Conservation (phyloP, 129 eudicot species). For the Silybum marianum region DNA sequence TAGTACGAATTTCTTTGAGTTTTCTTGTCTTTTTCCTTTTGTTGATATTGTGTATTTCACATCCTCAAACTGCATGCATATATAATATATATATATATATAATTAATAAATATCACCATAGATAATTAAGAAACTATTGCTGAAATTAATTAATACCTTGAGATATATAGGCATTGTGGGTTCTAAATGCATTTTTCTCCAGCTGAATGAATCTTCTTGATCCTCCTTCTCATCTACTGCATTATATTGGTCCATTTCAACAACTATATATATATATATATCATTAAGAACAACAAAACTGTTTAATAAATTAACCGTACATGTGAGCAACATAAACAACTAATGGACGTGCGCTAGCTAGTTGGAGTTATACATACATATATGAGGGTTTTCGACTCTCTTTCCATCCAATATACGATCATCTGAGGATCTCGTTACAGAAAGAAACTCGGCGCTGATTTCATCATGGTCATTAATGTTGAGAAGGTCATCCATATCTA, state of each 20-base stretch:
- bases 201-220: slow-evolving; percentile 10
- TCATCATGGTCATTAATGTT: background rate
- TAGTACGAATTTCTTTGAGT: slow-evolving; percentile 26
- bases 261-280: background rate
- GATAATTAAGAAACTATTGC: no score
- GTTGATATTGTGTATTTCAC: slow-evolving; percentile 33
- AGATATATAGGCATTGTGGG: slow-evolving; percentile 31
- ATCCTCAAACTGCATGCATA: slow-evolving; percentile 38
- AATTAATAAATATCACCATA: background rate
- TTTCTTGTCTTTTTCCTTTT: slow-evolving; percentile 10
- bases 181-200: slow-evolving; percentile 24
- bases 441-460: slow-evolving; percentile 12
- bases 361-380: slow-evolving; percentile 7
- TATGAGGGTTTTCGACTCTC: background rate
- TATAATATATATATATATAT: no score
- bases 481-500: slow-evolving; percentile 22
- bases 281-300: background rate
- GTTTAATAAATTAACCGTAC: background rate
- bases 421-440: slow-evolving; percentile 4
- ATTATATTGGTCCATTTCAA: background rate
- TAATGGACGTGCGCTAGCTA: background rate
- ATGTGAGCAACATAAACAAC: background rate
- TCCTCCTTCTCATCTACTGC: slow-evolving; percentile 19
- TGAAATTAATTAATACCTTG: background rate
- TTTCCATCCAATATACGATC: slow-evolving; percentile 6